Evolutionary conservation across 2,329 filamentous ascomycete species (phyloP).

Genomic region (Calonectria pseudoreteaudii): DNA sequence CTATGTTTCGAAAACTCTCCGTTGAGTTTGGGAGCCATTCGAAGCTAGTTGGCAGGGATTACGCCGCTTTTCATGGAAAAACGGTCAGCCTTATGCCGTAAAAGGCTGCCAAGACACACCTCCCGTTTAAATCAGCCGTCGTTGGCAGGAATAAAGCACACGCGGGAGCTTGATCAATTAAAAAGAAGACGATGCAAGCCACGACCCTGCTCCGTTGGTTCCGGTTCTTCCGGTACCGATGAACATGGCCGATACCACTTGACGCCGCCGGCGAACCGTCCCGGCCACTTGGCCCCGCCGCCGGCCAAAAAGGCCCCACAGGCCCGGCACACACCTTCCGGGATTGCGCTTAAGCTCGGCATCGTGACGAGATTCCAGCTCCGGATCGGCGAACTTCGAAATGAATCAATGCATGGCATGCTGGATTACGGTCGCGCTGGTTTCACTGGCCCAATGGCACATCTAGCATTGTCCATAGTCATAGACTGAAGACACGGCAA

Average conservation of each 20-base stretch:
- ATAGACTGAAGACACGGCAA: too few species aligned
- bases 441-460: background rate
- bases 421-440: background rate
- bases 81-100: background rate
- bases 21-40: background rate
- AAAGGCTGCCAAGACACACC: background rate
- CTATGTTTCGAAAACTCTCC: background rate
- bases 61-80: background rate
- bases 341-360: background rate
- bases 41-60: background rate
- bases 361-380: background rate
- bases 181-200: background rate
- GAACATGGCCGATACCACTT: conserved; percentile 10
- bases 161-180: background rate
- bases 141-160: too few species aligned
- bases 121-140: background rate
- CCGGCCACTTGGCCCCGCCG: conserved; percentile 16
- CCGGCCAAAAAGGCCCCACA: conserved; percentile 12
- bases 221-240: conserved; percentile 5
- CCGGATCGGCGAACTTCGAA: background rate
- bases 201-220: background rate
- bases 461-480: too few species aligned
- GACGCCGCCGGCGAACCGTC: conserved; percentile 20
- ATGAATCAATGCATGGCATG: background rate
- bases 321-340: conserved; percentile 1